A percentile compares a stretch with the other conserved stretches of the same genome.
These are phyloP conservation scores for Lactarius psammicola DNA, from an alignment of 768 basidiomycete genomes.

Conservation along the genomic window DNA sequence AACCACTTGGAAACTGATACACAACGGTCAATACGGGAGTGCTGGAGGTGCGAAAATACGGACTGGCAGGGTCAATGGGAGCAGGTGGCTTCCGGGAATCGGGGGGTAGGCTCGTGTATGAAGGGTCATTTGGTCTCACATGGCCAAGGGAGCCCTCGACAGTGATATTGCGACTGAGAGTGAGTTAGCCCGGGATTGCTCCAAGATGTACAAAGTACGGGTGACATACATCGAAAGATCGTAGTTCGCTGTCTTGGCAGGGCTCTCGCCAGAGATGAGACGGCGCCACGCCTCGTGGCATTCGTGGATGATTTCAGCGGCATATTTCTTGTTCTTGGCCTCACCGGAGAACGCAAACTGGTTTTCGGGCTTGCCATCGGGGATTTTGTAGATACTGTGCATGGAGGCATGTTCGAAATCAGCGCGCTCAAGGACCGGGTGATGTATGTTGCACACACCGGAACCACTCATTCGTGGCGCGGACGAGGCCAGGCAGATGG, in stretches of 20 bases:
- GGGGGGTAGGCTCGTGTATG: conserved; percentile 63
- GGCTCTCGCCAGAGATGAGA: conserved; percentile 75
- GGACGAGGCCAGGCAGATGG: conserved; percentile 93
- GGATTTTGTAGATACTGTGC: conserved; percentile 89
- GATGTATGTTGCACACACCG: conserved; percentile 46
- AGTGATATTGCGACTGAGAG: conserved; percentile 73
- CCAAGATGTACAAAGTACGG: conserved; percentile 18
- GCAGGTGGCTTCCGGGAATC: conserved; percentile 84
- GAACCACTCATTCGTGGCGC: conserved; percentile 99
- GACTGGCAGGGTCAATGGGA: conserved; percentile 88
- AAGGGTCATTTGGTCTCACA: conserved; percentile 57
- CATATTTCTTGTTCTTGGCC: conserved; percentile 99
- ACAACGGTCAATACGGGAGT: conserved; percentile 9
- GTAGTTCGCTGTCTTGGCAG: conserved; percentile 67
- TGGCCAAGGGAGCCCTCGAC: conserved; percentile 71
- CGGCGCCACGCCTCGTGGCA: conserved; percentile 99
- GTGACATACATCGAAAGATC: conserved; percentile 74
- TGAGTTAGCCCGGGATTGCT: background rate
- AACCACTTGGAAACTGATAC: conserved; percentile 84
- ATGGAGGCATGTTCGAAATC: background rate
- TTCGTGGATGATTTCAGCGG: conserved; percentile 98
- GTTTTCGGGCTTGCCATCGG: conserved; percentile 96
- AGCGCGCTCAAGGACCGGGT: background rate
- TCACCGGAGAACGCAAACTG: conserved; percentile 99
- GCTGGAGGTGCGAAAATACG: conserved; percentile 33